Base-by-base conservation (phyloP, 139 green algal species). In the Nannochloris sp. region DNA sequence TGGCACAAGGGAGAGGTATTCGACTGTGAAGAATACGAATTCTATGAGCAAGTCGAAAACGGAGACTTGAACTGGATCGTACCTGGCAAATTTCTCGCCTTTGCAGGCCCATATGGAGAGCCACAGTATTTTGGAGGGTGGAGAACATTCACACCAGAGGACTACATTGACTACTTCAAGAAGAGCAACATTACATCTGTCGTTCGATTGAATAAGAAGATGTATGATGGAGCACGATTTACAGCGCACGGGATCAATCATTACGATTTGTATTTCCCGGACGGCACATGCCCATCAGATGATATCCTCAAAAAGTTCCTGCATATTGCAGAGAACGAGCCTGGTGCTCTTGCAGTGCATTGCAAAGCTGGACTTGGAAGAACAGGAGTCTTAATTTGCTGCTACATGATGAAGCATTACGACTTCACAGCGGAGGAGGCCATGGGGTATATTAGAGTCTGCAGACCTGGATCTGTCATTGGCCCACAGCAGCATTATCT, bases 361-460 rank as follows among this genome's bases (percentile, higher is more conserved):
- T 97, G 90, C 83, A 97, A 97, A 78, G 90, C 90, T 4, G 90
- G 90, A 1, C 81, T 97, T 54, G 90, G 90, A n/a, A 80, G 90
- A 56, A 97, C 90, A 61, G 75, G 76, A 4, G 81, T 96, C 46
- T 81, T 97, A 51, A 94, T 96, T 72, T 93, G 86, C 64, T 75
- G 67, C 62, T 96, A 93, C 77, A 82, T 95, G 55, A 96, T 97
- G 76, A 96, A 96, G 75, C 85, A 96, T 81, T 90, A 83, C 62
- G 67, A 75, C 16, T 92, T 96, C 74, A 88, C 75, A 3, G 78
- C 82, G 6, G 74, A 87, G 71, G 85, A 97, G 78, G 85, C 85
- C 7, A 91, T 96, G 44, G 88, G 78, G 10, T 97, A 96, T 82
- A 94, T 96, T 69, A 78, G 90, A n/a, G 70, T 96, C 3, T 87